A percentile compares a stretch with the other conserved stretches of the same genome.
phyloP scores from a whole-genome alignment of 2,329 filamentous ascomycete species.

The Aspergillus amoenus region DNA sequence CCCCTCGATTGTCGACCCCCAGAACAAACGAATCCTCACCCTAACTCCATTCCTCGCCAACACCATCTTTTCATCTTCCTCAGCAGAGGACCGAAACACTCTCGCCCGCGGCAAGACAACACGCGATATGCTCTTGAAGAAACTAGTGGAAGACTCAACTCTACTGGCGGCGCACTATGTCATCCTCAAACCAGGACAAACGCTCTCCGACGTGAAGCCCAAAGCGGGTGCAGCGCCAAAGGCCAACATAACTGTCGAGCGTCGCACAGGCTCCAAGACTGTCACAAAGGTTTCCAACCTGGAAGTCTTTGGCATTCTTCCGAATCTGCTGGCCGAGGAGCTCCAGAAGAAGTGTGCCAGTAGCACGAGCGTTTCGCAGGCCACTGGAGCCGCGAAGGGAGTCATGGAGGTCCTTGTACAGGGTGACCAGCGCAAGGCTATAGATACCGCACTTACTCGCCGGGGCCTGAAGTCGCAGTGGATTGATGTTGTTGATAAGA shows the following conservation, averaged over 20 bases:
- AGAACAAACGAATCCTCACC: slow-evolving; percentile 61
- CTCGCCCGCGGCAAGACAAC: slow-evolving; percentile 58
- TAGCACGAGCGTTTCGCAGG: slow-evolving; percentile 63
- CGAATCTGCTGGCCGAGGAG: slow-evolving; percentile 62
- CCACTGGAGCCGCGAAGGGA: slow-evolving; percentile 62
- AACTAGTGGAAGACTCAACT: slow-evolving; percentile 51
- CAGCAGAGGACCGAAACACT: slow-evolving; percentile 55
- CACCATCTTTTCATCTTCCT: slow-evolving; percentile 56
- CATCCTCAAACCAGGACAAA: slow-evolving; percentile 49
- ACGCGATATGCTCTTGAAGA: slow-evolving; percentile 61
- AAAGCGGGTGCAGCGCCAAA: slow-evolving; percentile 62
- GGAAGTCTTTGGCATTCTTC: slow-evolving; percentile 61
- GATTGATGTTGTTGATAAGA: slow-evolving; percentile 67
- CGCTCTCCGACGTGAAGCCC: slow-evolving; percentile 52
- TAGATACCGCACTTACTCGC: slow-evolving; percentile 59
- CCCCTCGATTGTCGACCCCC: slow-evolving; percentile 52
- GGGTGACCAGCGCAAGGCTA: slow-evolving; percentile 62
- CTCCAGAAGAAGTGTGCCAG: slow-evolving; percentile 67
- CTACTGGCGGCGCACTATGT: slow-evolving; percentile 57
- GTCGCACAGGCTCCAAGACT: slow-evolving; percentile 65
- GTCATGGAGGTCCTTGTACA: slow-evolving; percentile 68
- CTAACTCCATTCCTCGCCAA: slow-evolving; percentile 64
- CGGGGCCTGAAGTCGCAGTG: slow-evolving; percentile 60
- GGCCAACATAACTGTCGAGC: slow-evolving; percentile 60
- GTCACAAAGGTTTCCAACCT: slow-evolving; percentile 63